These are phyloP conservation scores for Apostasia ramifera DNA, from an alignment of 106 monocot genomes.

Conservation along the genomic window DNA sequence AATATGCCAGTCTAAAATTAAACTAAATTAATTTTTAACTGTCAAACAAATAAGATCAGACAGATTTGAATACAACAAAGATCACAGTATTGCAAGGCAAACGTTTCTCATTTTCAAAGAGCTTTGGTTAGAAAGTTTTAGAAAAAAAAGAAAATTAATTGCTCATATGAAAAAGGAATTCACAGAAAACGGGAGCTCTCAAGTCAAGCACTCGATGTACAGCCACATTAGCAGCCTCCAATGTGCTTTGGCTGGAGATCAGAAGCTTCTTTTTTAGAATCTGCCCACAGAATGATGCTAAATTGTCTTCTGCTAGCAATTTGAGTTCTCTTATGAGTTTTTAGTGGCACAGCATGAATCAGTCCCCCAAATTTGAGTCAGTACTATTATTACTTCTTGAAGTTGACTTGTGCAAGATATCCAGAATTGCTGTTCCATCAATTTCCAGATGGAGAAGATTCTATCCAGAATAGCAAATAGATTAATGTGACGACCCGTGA, in stretches of 20 bases:
- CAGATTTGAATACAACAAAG: too few species aligned
- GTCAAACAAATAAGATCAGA: too few species aligned
- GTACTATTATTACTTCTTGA: conserved; percentile 12
- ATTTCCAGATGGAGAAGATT: conserved; percentile 96
- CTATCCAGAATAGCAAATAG: conserved; percentile 41
- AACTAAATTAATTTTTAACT: too few species aligned
- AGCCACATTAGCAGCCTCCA: conserved; percentile 62
- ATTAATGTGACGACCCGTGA: too few species aligned
- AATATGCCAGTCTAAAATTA: too few species aligned
- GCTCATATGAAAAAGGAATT: too few species aligned
- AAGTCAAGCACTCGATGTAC: conserved; percentile 79
- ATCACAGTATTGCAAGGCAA: too few species aligned
- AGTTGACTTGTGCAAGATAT: conserved; percentile 87
- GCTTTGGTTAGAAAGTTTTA: too few species aligned
- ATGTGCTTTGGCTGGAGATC: conserved; percentile 61
- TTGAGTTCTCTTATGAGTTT: conserved; percentile 50
- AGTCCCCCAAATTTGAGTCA: too few species aligned
- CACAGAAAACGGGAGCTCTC: conserved; percentile 81
- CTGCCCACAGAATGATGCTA: conserved; percentile 86
- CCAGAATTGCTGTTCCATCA: conserved; percentile 78
- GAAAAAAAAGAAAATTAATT: too few species aligned
- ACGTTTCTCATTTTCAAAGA: too few species aligned
- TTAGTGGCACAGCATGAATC: not conserved
- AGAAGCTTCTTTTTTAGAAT: conserved; percentile 87
- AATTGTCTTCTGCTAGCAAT: conserved; percentile 78